Base-by-base conservation (phyloP, 106 monocot species). In the Acorus calamus region DNA sequence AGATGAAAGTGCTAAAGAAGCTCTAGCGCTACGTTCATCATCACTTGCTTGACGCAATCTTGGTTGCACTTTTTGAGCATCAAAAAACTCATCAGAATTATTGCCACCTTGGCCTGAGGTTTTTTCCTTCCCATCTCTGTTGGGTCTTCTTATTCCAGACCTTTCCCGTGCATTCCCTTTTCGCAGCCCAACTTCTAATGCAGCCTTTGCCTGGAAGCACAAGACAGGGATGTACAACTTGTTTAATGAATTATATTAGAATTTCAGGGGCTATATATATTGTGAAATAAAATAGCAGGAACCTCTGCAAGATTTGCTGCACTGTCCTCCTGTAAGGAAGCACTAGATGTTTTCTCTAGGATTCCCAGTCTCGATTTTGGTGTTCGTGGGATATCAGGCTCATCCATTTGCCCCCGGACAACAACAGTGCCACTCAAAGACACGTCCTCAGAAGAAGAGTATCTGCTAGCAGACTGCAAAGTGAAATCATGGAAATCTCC, bases 301-400 rank as follows among this genome's bases (percentile, higher is more conserved):
- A 87, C 94, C 94, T 94, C 87, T 53, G 89, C 89, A 76, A 94
- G 86, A 57, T 94, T 94, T 7, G 67, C 63, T 61, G 90, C 87
- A 78, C 94, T 94, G 68, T 94, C 90, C 78, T 94, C 94, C 50
- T 43, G 67, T 64, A 72, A 62, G n/a, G 73, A 28, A 28, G 28
- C 59, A 68, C 44, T 79, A 50, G 82, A 80, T 62, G 80, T 11
- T 81, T 82, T 87, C 73, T 90, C 94, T 76, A 66, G 84, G 53
- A 73, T 75, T 45, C 81, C 87, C 56, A 90, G 64, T 69, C 87
- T 82, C n/a, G 84, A 90, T 54, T 84, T 87, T 47, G 78, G 75
- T 60, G 86, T 52, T 66, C 58, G 74, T 58, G 78, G 82, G 67
- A 77, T 83, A 11, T 76, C 83, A 55, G 75, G 55, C 48, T 83